These are phyloP conservation scores for Acacia concinna DNA, from an alignment of 331 rosid species.

Conservation along the genomic window DNA sequence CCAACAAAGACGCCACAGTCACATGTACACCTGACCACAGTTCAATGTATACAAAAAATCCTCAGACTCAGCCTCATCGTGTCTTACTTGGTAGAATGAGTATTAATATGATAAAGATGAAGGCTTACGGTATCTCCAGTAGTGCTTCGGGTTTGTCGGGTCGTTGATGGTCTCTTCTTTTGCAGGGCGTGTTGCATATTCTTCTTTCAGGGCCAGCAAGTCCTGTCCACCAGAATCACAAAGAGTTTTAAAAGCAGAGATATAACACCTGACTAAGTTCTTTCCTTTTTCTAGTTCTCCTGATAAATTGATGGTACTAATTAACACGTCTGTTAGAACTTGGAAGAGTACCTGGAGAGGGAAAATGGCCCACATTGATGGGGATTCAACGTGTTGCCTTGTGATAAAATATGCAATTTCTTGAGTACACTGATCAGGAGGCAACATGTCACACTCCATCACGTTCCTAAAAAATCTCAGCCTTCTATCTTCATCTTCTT, in stretches of 20 bases:
- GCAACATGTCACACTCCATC: constrained; percentile 63
- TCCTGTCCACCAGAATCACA: constrained; percentile 52
- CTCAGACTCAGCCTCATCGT: neutral
- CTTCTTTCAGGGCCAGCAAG: constrained; percentile 80
- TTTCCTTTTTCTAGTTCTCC: neutral
- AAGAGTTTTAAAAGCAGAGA: constrained; percentile 16
- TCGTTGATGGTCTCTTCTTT: constrained; percentile 89
- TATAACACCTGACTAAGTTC: neutral
- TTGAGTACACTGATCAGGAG: constrained; percentile 72
- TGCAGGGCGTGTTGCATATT: constrained; percentile 80
- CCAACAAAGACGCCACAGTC: constrained; percentile 67
- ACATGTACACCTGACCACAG: constrained; percentile 73
- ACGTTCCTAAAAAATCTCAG: constrained; percentile 61
- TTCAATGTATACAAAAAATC: constrained; percentile 1
- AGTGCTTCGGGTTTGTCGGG: constrained; percentile 98
- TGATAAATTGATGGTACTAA: neutral
- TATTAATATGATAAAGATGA: constrained; percentile 3
- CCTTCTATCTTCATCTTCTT: constrained; percentile 93
- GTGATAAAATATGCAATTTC: constrained; percentile 68
- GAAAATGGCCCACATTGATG: constrained; percentile 99
- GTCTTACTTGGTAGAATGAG: constrained; percentile 11
- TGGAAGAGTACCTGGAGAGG: constrained; percentile 81
- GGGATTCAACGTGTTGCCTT: constrained; percentile 86
- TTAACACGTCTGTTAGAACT: constrained; percentile 2
- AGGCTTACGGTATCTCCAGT: constrained; percentile 96